Conservation (phyloP, 2,329 filamentous ascomycete genomes). For the Fusarium sp. region DNA sequence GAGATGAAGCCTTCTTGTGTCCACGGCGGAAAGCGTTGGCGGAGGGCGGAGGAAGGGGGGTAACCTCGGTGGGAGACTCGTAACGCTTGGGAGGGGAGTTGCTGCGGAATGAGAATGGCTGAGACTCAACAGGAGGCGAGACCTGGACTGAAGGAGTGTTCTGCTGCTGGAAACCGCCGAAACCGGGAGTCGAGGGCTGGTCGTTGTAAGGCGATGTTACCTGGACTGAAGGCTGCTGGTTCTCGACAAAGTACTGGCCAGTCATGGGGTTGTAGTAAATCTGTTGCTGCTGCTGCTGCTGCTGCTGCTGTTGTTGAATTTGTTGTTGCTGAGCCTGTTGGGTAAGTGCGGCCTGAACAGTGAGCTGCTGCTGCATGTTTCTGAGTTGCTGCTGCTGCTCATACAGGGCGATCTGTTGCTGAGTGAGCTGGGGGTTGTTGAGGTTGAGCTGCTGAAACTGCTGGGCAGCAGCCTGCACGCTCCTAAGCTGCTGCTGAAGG, state of each 20-base stretch:
- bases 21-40: conserved; percentile 93
- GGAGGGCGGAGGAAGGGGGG: conserved; percentile 86
- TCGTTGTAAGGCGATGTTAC: conserved; percentile 60
- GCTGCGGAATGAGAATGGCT: conserved; percentile 69
- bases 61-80: conserved; percentile 76
- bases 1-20: conserved; percentile 90
- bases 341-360: conserved; percentile 55
- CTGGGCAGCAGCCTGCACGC: conserved; percentile 85
- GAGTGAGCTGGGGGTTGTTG: conserved; percentile 64
- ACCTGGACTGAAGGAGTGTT: conserved; percentile 83
- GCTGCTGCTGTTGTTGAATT: conserved; percentile 61
- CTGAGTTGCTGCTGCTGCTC: conserved; percentile 61
- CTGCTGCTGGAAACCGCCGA: conserved; percentile 57
- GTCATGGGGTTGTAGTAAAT: conserved; percentile 90
- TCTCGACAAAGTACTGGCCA: conserved; percentile 87
- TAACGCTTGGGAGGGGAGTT: conserved; percentile 76
- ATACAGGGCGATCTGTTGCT: conserved; percentile 64
- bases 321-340: conserved; percentile 57
- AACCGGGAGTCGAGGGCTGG: conserved; percentile 58
- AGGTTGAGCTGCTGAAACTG: conserved; percentile 85
- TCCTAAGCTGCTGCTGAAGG: conserved; percentile 92
- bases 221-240: conserved; percentile 64
- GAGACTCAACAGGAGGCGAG: conserved; percentile 80
- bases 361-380: conserved; percentile 59
- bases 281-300: conserved; percentile 74